These are phyloP conservation scores for Periconia sp. DNA, from an alignment of 2,329 filamentous ascomycete species.

Conservation along the genomic window DNA sequence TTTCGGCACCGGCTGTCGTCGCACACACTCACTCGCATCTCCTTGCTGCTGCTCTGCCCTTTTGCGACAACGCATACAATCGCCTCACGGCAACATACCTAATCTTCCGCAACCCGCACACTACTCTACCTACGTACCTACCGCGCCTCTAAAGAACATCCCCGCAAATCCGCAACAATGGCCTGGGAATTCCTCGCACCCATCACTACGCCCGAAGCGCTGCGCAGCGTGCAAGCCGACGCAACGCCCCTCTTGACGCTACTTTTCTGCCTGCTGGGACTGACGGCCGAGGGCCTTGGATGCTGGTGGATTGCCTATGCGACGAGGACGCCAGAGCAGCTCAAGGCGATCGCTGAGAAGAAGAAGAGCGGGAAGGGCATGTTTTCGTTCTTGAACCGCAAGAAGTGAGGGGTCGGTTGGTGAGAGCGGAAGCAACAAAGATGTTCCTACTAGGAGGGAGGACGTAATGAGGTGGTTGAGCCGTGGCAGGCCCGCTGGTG, in stretches of 20 bases:
- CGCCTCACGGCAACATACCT: neutral
- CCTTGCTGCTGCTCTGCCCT: no score
- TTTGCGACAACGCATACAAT: no score
- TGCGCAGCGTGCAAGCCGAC: conserved; percentile 51
- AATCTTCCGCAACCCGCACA: neutral
- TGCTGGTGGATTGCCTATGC: conserved; percentile 39
- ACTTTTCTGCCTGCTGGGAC: conserved; percentile 77
- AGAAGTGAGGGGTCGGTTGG: conserved; percentile 2
- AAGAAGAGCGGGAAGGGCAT: conserved; percentile 35
- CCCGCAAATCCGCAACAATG: conserved; percentile 19
- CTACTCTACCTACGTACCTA: neutral
- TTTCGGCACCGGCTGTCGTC: conserved; percentile 12
- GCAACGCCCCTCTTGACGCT: conserved; percentile 87
- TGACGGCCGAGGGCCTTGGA: conserved; percentile 48
- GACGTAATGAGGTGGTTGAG: neutral
- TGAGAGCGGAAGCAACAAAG: neutral
- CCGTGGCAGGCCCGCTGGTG: no score
- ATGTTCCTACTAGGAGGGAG: neutral
- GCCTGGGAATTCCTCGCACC: conserved; percentile 38
- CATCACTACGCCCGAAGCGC: conserved; percentile 37
- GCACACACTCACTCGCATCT: conserved; percentile 1
- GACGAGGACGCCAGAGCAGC: conserved; percentile 36
- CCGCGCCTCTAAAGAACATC: neutral
- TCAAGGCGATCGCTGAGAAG: conserved; percentile 21
- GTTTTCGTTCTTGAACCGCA: conserved; percentile 28